phyloP scores from a whole-genome alignment of 192 early-diverging fungal genomes.

The Coemansia sp. region DNA sequence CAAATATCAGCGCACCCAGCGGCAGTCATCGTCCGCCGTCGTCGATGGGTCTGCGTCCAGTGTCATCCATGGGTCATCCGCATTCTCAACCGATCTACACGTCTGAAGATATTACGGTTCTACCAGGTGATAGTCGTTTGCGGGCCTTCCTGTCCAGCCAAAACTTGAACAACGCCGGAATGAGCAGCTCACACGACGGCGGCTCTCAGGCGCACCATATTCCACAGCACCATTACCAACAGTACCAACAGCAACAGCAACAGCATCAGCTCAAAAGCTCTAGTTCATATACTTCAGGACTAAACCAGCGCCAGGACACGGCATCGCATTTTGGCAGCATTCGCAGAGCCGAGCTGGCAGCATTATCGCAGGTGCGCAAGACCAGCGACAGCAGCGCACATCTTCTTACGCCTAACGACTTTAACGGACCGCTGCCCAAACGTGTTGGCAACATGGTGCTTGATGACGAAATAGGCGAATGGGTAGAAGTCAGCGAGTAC shows the following conservation, averaged over 20 bases:
- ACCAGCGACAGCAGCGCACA: conserved; percentile 46
- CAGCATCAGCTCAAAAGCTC: conserved; percentile 12
- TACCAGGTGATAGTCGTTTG: conserved; percentile 34
- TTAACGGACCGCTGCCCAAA: conserved; percentile 32
- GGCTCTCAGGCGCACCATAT: not conserved
- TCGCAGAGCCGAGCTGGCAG: conserved; percentile 22
- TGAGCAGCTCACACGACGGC: conserved; percentile 5
- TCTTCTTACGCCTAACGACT: conserved; percentile 39
- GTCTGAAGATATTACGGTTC: conserved; percentile 33
- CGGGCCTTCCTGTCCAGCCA: conserved; percentile 28
- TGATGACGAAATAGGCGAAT: conserved; percentile 38
- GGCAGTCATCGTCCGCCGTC: conserved; percentile 14
- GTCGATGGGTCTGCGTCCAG: conserved; percentile 14
- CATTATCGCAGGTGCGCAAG: conserved; percentile 36
- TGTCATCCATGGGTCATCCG: conserved; percentile 6
- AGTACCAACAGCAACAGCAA: conserved; percentile 5
- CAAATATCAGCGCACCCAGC: conserved; percentile 15
- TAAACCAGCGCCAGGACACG: conserved; percentile 14
- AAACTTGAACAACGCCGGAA: conserved; percentile 3
- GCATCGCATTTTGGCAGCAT: conserved; percentile 26
- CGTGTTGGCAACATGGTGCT: conserved; percentile 52
- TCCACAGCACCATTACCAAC: not conserved
- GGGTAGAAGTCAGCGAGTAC: conserved; percentile 47
- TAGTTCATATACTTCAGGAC: conserved; percentile 2
- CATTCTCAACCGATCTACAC: conserved; percentile 8